A percentile compares a stretch with the other conserved stretches of the same genome.
Conservation (phyloP, 225 moss, liverwort and hornwort species). For the Physcomitrium patens region DNA sequence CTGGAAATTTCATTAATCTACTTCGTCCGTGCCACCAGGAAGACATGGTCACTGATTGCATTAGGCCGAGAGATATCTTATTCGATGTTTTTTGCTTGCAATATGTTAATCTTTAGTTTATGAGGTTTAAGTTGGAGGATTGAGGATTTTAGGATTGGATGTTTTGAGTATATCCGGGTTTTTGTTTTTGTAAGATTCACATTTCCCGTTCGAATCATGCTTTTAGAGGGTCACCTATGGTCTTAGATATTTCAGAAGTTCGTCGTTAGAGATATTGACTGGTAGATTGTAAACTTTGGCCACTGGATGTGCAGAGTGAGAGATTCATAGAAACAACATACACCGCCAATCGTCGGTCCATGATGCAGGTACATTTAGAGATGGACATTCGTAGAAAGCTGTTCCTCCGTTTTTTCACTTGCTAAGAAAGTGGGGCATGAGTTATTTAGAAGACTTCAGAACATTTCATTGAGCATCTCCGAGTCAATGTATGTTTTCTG, state of each 20-base stretch:
- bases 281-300: constrained; percentile 38
- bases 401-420: not conserved
- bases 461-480: constrained; percentile 1
- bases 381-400: not conserved
- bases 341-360: constrained; percentile 76
- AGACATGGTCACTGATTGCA: constrained; percentile 1
- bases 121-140: constrained; percentile 17
- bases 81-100: constrained; percentile 6
- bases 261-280: constrained; percentile 19
- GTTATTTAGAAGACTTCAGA: not conserved
- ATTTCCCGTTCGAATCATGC: not conserved
- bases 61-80: not conserved
- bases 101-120: constrained; percentile 10
- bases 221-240: constrained; percentile 7
- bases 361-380: constrained; percentile 75
- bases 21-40: not conserved
- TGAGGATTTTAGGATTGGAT: not conserved
- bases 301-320: constrained; percentile 62
- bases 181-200: not conserved
- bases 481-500: constrained; percentile 18
- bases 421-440: not conserved
- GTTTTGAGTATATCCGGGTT: too few relatives aligned
- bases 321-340: constrained; percentile 78
- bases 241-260: constrained; percentile 21
- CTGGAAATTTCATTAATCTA: not conserved